These are phyloP conservation scores for Gypsophila paniculata DNA, from an alignment of 179 eudicot genomes.

Conservation along the genomic window DNA sequence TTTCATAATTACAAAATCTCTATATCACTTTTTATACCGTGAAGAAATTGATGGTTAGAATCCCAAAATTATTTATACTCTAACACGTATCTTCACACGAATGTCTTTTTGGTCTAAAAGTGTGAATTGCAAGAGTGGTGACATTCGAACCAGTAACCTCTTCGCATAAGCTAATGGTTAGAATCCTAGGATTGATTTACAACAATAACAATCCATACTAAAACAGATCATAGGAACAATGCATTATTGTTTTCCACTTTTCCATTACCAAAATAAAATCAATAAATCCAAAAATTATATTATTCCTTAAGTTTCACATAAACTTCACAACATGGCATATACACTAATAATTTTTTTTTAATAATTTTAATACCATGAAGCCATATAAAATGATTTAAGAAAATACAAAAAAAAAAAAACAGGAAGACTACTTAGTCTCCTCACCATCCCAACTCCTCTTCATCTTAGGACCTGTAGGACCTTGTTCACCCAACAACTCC, in stretches of 20 bases:
- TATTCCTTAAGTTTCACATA: neutral
- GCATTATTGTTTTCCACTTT: neutral
- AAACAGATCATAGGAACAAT: neutral
- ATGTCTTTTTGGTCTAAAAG: too few relatives aligned
- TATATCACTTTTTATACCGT: too few relatives aligned
- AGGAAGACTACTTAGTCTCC: conserved; percentile 26
- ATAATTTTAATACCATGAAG: neutral
- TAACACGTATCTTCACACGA: too few relatives aligned
- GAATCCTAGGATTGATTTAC: too few relatives aligned
- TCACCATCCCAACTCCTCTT: conserved; percentile 64
- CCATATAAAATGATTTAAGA: neutral
- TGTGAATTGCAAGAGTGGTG: too few relatives aligned
- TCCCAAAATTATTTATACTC: too few relatives aligned
- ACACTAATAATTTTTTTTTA: neutral
- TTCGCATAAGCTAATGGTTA: too few relatives aligned
- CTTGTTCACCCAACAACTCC: conserved; percentile 58
- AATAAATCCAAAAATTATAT: neutral
- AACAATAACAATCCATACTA: too few relatives aligned
- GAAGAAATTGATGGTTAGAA: too few relatives aligned
- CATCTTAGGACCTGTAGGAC: conserved; percentile 62
- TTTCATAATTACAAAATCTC: too few relatives aligned
- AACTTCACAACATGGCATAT: neutral
- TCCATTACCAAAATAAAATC: neutral
- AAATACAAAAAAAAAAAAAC: neutral
- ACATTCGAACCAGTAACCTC: too few relatives aligned